Conservation (phyloP, 2,329 filamentous ascomycete genomes). For the Diaporthe vaccinii region DNA sequence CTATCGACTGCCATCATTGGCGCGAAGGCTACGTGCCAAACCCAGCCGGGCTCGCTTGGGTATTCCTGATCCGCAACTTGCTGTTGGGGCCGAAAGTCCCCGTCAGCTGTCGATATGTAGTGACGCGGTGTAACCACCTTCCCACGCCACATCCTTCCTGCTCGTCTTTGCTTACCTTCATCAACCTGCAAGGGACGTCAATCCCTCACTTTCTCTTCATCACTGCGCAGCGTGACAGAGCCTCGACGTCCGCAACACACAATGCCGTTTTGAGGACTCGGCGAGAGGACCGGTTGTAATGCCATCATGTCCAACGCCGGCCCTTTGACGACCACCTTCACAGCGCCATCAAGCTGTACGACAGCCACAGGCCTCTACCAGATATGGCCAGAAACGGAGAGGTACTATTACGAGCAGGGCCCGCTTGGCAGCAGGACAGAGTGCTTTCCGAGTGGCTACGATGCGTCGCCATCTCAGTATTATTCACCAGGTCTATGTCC, state of each 20-base stretch:
- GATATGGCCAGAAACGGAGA: slow-evolving; percentile 40
- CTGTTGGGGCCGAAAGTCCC: slow-evolving; percentile 18
- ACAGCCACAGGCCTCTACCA: slow-evolving; percentile 46
- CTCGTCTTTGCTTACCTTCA: slow-evolving; percentile 12
- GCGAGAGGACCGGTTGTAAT: slow-evolving; percentile 26
- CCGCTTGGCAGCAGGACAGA: slow-evolving; percentile 45
- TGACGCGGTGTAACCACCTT: slow-evolving; percentile 25
- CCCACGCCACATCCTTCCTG: slow-evolving; percentile 27
- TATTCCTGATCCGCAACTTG: slow-evolving; percentile 12
- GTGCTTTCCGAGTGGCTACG: slow-evolving; percentile 47
- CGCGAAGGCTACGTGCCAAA: neutral
- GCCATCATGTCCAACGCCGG: slow-evolving; percentile 43
- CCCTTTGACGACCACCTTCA: slow-evolving; percentile 48
- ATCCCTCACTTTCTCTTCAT: neutral
- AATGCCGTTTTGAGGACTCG: slow-evolving; percentile 35
- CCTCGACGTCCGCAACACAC: neutral
- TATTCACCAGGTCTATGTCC: slow-evolving; percentile 48
- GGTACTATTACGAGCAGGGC: slow-evolving; percentile 46
- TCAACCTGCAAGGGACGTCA: neutral
- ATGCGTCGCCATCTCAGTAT: slow-evolving; percentile 45
- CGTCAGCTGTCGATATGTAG: slow-evolving; percentile 23
- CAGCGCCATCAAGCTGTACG: slow-evolving; percentile 46
- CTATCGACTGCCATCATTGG: neutral
- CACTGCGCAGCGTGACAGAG: slow-evolving; percentile 5
- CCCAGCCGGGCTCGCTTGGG: slow-evolving; percentile 11